phyloP scores from a whole-genome alignment of 2,329 filamentous ascomycete genomes.

The Ilyonectria robusta region DNA sequence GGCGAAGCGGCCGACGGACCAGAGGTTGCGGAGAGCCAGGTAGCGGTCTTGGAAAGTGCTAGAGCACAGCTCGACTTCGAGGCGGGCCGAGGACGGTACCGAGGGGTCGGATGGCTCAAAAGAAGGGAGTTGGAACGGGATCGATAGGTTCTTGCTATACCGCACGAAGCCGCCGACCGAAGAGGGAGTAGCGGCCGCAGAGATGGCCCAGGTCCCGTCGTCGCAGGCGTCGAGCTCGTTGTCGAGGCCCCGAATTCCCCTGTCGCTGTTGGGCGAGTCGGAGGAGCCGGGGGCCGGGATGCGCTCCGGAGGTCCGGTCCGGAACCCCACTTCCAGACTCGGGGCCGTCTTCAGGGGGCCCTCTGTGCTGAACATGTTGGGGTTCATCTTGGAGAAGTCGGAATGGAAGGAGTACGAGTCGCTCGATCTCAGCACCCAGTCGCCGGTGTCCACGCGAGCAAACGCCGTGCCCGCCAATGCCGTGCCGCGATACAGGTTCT shows the following conservation, averaged over 20 bases:
- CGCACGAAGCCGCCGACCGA: constrained; percentile 54
- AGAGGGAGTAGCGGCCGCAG: constrained; percentile 49
- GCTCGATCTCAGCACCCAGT: constrained; percentile 52
- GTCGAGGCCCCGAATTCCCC: constrained; percentile 57
- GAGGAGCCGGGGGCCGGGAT: constrained; percentile 29
- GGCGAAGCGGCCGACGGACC: constrained; percentile 57
- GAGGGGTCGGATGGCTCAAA: constrained; percentile 30
- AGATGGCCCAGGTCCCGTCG: constrained; percentile 58
- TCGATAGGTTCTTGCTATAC: constrained; percentile 50
- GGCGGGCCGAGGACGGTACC: constrained; percentile 47
- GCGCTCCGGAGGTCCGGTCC: constrained; percentile 41
- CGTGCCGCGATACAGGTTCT: constrained; percentile 52
- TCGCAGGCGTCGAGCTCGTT: constrained; percentile 45
- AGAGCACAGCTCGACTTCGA: constrained; percentile 61
- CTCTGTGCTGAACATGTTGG: constrained; percentile 48
- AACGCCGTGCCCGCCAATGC: constrained; percentile 55
- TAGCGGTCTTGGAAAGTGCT: constrained; percentile 54
- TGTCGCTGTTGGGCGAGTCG: constrained; percentile 42
- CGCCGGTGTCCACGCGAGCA: constrained; percentile 58
- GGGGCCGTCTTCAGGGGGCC: constrained; percentile 51
- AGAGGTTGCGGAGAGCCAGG: constrained; percentile 61
- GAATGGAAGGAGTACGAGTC: constrained; percentile 52
- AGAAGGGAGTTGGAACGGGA: constrained; percentile 43
- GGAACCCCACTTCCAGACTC: constrained; percentile 60
- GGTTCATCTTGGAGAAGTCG: constrained; percentile 51